Evolutionary conservation across 2,329 filamentous ascomycete genomes (phyloP), one percentile per base, ranked within the genome.

Genomic region (Colletotrichum destructivum): DNA sequence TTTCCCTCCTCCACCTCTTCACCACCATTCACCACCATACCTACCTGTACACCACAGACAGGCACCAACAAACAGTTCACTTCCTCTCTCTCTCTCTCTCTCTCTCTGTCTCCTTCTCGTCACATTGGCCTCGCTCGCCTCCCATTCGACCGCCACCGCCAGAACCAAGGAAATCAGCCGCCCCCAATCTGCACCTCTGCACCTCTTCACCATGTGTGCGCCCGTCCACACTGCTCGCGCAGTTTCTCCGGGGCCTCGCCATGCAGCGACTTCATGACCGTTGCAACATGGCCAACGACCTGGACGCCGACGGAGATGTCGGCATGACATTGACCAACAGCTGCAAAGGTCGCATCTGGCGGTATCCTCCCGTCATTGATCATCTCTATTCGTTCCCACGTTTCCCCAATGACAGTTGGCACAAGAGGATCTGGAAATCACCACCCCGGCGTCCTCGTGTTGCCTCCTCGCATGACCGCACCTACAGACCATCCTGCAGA

Each of bases 101-200:
- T n/a, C n/a, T n/a, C n/a, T n/a, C n/a, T n/a, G 55, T 66, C 69
- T 64, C 26, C 60, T 61, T 42, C 26, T 60, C 52, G 42, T 73
- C 70, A 70, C 61, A 51, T 62, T 42, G n/a, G 52, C 57, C 12
- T 46, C 62, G 18, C 51, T 52, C 52, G 18, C 62, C 31, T 62
- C 55, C 56, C 49, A 73, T 73, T 69, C 69, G 69, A 69, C 69
- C 61, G 54, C 54, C 59, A 31, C 35, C 57, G 12, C 26, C 38
- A 18, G 38, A 23, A 56, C 54, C 63, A 62, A 67, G 51, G 49
- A 18, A 51, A 21, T 62, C 63, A 56, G 15, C 55, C 64, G 63
- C 65, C 69, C 69, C 47, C 69, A 63, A 69, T 69, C 31, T 35
- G 31, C 31, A 35, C 8, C 31, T 69, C 51, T 69, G 63, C 63